Evolutionary conservation across 2,329 filamentous ascomycete species (phyloP).

Genomic region (Domatiomyces globalis): DNA sequence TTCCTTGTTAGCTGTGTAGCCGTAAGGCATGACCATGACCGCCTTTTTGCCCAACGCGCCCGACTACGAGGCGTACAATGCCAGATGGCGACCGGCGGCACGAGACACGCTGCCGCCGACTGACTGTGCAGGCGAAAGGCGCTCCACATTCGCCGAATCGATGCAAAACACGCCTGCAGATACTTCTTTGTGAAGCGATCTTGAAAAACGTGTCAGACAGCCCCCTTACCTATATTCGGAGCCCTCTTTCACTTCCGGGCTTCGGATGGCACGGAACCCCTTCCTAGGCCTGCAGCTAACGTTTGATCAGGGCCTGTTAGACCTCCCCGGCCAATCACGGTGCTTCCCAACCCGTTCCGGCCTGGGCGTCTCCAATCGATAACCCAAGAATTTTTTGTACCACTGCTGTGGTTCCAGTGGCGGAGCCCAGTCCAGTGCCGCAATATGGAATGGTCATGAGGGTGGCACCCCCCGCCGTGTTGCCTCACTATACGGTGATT

Average conservation of each 20-base stretch:
- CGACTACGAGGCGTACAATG: not conserved
- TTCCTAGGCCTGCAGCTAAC: conserved; percentile 10
- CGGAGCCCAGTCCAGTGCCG: conserved; percentile 1
- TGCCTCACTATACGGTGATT: not conserved
- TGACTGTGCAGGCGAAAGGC: not conserved
- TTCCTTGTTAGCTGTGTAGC: not conserved
- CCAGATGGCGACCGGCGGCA: not conserved
- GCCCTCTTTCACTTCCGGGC: conserved; percentile 2
- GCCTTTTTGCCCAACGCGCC: conserved; percentile 11
- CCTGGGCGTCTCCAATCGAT: not conserved
- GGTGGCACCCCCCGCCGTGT: not conserved
- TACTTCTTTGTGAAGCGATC: not conserved
- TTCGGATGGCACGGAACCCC: conserved; percentile 12
- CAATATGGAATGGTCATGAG: not conserved
- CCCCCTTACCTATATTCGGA: not conserved
- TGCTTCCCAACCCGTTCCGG: not conserved
- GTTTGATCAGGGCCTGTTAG: conserved; percentile 11
- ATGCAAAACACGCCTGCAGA: not conserved
- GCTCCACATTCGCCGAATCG: not conserved
- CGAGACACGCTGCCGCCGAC: not conserved
- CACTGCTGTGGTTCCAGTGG: conserved; percentile 12
- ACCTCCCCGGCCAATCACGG: conserved; percentile 6
- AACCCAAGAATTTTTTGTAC: conserved; percentile 6
- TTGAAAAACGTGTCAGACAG: not conserved
- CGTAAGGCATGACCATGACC: conserved; percentile 15